Percentiles rank a stretch among this genome's conserved stretches.
Conservation (phyloP, 1,139 yeast species). For the Magnusiomyces tetraspermus region DNA sequence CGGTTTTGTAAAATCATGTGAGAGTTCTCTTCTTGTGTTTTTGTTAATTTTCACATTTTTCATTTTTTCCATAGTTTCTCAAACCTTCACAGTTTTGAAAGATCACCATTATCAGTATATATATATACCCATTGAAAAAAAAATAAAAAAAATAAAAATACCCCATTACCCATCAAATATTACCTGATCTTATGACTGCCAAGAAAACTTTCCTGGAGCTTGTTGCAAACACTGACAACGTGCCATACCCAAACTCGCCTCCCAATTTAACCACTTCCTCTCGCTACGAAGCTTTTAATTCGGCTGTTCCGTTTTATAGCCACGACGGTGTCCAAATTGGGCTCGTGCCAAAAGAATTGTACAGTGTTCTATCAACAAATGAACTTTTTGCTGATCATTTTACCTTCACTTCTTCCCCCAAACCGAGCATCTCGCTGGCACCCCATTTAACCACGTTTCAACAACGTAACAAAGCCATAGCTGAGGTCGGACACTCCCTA, state of each 20-base stretch:
- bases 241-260: constrained; percentile 33
- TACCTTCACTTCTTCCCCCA: constrained; percentile 16
- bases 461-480: constrained; percentile 40
- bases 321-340: constrained; percentile 52
- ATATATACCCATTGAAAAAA: too few species aligned
- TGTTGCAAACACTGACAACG: constrained; percentile 43
- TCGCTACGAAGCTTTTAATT: constrained; percentile 21
- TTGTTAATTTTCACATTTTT: too few species aligned
- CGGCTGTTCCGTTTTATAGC: constrained; percentile 37
- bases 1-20: too few species aligned
- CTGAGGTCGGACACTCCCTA: constrained; percentile 39
- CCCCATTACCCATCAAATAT: too few species aligned
- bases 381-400: constrained; percentile 34
- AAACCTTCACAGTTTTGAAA: too few species aligned
- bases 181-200: too few species aligned
- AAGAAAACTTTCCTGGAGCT: constrained; percentile 28
- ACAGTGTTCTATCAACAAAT: constrained; percentile 30
- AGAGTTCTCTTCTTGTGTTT: too few species aligned
- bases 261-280: too few species aligned
- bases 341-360: constrained; percentile 42
- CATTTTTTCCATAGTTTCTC: too few species aligned
- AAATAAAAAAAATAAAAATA: too few species aligned
- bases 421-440: constrained; percentile 25
- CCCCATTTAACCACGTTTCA: constrained; percentile 38
- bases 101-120: too few species aligned